These are phyloP conservation scores for Myxozyma neglecta DNA, from an alignment of 805 yeast species.

Conservation along the genomic window DNA sequence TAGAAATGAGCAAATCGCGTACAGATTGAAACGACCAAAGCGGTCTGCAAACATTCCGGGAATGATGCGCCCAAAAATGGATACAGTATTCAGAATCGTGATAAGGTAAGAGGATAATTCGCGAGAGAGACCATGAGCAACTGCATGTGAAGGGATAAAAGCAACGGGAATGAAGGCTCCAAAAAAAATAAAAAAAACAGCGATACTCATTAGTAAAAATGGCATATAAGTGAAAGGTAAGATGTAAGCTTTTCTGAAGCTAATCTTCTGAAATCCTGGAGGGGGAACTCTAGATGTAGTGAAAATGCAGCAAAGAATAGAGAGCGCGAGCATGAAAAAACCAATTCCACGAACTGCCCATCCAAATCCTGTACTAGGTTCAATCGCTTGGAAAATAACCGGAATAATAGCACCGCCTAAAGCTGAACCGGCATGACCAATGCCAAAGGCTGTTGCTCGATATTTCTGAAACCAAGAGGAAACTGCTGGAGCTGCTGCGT, in stretches of 20 bases:
- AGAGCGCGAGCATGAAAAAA: conserved; percentile 43
- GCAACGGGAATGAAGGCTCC: conserved; percentile 40
- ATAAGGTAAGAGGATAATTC: conserved; percentile 11
- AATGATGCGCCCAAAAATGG: conserved; percentile 51
- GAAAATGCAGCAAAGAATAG: conserved; percentile 30
- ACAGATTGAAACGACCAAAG: conserved; percentile 57
- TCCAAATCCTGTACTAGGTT: conserved; percentile 48
- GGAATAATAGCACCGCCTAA: conserved; percentile 54
- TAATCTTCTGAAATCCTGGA: conserved; percentile 3
- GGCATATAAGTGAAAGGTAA: conserved; percentile 34
- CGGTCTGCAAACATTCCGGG: conserved; percentile 58
- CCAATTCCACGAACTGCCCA: conserved; percentile 56
- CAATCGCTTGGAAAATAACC: conserved; percentile 40
- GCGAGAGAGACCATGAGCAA: conserved; percentile 27
- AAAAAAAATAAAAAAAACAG: conserved; percentile 35
- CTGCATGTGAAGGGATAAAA: conserved; percentile 38
- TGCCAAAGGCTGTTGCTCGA: conserved; percentile 49
- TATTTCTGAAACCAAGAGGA: conserved; percentile 48
- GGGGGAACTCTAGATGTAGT: conserved; percentile 34
- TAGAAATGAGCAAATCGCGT: conserved; percentile 48
- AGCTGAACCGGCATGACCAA: conserved; percentile 53
- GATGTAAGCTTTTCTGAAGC: conserved; percentile 17
- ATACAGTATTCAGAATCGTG: conserved; percentile 14
- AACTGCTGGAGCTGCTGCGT: conserved; percentile 43
- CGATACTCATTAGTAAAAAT: conserved; percentile 33